phyloP scores from a whole-genome alignment of 176 grass and related monocot genomes.

The Cenchrus purpureus region DNA sequence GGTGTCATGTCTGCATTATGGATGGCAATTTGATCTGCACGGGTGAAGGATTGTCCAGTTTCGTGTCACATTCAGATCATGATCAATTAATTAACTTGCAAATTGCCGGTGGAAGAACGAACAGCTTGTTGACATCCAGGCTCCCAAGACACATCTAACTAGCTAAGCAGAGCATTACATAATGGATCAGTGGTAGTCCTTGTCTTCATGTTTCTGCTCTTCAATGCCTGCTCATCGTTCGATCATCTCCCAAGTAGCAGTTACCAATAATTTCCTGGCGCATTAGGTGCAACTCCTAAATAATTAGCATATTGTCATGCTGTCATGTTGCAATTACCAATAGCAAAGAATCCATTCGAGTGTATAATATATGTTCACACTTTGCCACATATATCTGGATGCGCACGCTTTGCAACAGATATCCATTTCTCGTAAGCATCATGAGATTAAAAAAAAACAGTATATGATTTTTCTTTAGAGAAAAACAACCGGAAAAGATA shows the following conservation, averaged over 20 bases:
- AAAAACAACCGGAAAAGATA: too few species aligned
- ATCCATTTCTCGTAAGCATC: neutral
- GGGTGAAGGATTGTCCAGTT: neutral
- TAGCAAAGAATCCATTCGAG: neutral
- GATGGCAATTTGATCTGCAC: neutral
- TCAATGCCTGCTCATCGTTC: neutral
- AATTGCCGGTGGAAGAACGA: neutral
- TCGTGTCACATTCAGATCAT: neutral
- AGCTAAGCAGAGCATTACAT: neutral
- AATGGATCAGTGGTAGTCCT: neutral
- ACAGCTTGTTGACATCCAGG: neutral
- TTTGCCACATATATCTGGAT: neutral
- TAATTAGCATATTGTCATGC: neutral
- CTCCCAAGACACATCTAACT: neutral
- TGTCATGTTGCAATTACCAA: neutral
- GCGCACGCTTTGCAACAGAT: neutral
- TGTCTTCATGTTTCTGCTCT: neutral
- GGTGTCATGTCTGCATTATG: constrained; percentile 15
- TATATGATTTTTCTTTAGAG: too few species aligned
- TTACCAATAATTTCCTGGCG: neutral
- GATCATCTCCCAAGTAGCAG: neutral
- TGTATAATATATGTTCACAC: neutral
- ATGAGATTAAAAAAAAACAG: neutral
- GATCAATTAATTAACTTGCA: neutral
- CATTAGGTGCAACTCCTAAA: neutral